Base-by-base conservation (phyloP, 306 rosid species). In the Citrullus amarus region DNA sequence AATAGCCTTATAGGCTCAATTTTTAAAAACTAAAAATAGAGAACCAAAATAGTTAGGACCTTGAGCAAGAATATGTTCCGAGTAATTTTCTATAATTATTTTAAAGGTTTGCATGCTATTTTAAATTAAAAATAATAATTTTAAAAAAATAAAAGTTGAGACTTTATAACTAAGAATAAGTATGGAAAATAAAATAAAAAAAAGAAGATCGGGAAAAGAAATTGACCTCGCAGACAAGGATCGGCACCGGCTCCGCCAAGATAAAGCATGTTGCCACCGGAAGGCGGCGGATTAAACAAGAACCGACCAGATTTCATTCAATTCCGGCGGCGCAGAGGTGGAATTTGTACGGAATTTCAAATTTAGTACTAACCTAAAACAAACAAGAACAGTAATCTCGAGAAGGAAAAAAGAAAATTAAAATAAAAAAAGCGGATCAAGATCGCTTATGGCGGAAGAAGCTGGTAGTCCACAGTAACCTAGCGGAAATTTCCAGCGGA, bases 391-490 rank as follows among this genome's bases (percentile, higher is more conserved):
- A 67, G 51, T 22, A 48, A 50, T 72, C 60, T 48, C n/a, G 60
- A 53, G 22, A 55, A 55, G 25, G 59, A 55, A 55, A 55, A 18
- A 18, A 25, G 0, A 25, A 48, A 39, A 62, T 3, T 5, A 43
- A 2, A 5, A 62, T 32, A 1, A 12, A 25, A 59, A 15, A 46
- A 16, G 1, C 14, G 20, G 57, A 46, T 70, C 76, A 72, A 50
- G 77, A 72, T 50, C 77, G 77, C 98, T 91, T 95, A 85, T 95
- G 98, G 79, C 98, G 98, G 96, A 95, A 95, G 90, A 95, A 95
- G 76, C 98, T 95, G 3, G 98, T 95, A 51, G 89, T 95, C 98
- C 98, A 95, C 4, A 92, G 97, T 48, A 95, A 86, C 89, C 97
- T 90, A 80, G 97, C 97, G 76, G 97, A 96, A 75, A 89, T 91